Percentiles rank a stretch among this genome's conserved stretches.
Conservation (phyloP, 2,329 filamentous ascomycete genomes). For the Blastomyces silverae region DNA sequence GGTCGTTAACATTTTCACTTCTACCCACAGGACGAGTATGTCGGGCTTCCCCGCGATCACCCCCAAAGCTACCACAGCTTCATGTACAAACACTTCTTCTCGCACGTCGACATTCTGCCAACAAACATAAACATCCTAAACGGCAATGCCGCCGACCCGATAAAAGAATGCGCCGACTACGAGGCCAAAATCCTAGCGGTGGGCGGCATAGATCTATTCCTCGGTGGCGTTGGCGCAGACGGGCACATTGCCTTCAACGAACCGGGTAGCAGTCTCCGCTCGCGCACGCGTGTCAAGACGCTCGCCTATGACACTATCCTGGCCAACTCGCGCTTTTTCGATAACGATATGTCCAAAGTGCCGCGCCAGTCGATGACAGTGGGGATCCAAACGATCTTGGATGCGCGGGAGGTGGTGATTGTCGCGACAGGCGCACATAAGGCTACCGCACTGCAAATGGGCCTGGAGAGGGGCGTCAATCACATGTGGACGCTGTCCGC, state of each 20-base stretch:
- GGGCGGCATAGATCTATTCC: slow-evolving; percentile 78
- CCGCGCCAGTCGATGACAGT: slow-evolving; percentile 79
- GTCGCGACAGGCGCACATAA: slow-evolving; percentile 79
- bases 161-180: slow-evolving; percentile 70
- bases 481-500: slow-evolving; percentile 87
- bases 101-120: slow-evolving; percentile 72
- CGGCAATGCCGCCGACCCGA: slow-evolving; percentile 68
- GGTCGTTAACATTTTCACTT: slow-evolving; percentile 10
- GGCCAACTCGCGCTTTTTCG: slow-evolving; percentile 79
- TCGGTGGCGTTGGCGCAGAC: slow-evolving; percentile 77
- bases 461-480: slow-evolving; percentile 73
- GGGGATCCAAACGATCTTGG: slow-evolving; percentile 74
- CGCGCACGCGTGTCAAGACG: slow-evolving; percentile 77
- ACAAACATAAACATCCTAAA: slow-evolving; percentile 78
- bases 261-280: slow-evolving; percentile 70
- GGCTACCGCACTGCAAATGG: slow-evolving; percentile 68
- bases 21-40: slow-evolving; percentile 65
- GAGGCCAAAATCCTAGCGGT: slow-evolving; percentile 67
- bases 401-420: slow-evolving; percentile 72
- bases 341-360: slow-evolving; percentile 63
- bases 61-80: slow-evolving; percentile 84
- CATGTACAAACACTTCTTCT: slow-evolving; percentile 92
- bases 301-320: slow-evolving; percentile 80
- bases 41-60: slow-evolving; percentile 73
- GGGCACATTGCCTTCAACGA: slow-evolving; percentile 90